Evolutionary conservation across 106 monocot species (phyloP).

Genomic region (Vanilla planifolia): DNA sequence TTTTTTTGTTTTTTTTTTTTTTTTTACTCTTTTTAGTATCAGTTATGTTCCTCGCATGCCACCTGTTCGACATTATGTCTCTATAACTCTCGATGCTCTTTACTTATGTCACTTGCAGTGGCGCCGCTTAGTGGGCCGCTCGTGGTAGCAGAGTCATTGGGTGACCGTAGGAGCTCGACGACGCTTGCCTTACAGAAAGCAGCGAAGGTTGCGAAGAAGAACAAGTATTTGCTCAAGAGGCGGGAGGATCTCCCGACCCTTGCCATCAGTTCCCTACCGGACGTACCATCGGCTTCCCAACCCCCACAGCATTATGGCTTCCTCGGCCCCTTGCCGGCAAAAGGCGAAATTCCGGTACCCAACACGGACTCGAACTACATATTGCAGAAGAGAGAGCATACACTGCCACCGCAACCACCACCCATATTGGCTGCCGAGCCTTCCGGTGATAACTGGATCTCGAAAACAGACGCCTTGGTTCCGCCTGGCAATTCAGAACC

Average conservation of each 20-base stretch:
- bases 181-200: neutral
- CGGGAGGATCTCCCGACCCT: slow-evolving; percentile 6
- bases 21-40: neutral
- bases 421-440: neutral
- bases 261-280: neutral
- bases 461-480: neutral
- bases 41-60: too few relatives aligned
- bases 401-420: neutral
- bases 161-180: neutral
- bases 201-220: slow-evolving; percentile 9
- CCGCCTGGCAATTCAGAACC: neutral
- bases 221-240: slow-evolving; percentile 21
- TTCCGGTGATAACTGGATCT: neutral
- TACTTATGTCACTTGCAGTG: neutral
- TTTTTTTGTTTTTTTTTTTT: neutral
- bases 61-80: neutral
- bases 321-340: neutral
- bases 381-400: slow-evolving; percentile 8
- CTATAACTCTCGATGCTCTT: neutral
- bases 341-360: neutral
- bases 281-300: slow-evolving; percentile 1
- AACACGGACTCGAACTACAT: neutral
- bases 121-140: slow-evolving; percentile 11
- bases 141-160: slow-evolving; percentile 4
- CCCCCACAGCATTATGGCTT: slow-evolving; percentile 1